Evolutionary conservation across 2,329 filamentous ascomycete genomes (phyloP), one percentile per base, ranked within the genome.

Genomic region (Gaeumannomyces sp.): DNA sequence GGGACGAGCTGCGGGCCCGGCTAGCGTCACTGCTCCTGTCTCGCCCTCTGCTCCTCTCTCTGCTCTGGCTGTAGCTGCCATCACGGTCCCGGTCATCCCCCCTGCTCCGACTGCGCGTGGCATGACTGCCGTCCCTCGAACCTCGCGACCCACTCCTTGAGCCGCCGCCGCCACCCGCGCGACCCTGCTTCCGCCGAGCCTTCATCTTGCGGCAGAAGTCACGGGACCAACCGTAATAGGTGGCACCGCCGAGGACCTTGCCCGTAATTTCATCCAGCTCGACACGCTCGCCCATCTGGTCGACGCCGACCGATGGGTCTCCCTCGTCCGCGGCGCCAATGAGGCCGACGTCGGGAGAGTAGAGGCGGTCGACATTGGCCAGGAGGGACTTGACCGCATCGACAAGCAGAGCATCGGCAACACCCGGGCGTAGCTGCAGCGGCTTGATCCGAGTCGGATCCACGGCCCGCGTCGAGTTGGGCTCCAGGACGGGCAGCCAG

Each of bases 151-250:
- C 10, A 29, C 63, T 61, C 31, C 59, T 64, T n/a, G 63, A 60
- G 35, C 38, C 45, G 28, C 38, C 27, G 11, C 60, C n/a, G 5
- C 35, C 19, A 19, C 28, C 22, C 10, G 33, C 50, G 35, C 60
- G 13, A n/a, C 60, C 25, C 57, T 59, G 33, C 38, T 76, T 79
- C 59, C 73, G 76, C 53, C 83, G 80, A 62, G 80, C 77, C 76
- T 89, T 92, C 89, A 95, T 95, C 72, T 89, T 90, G 69, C 91
- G 82, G 73, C 91, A 96, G 70, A 96, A 95, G 1, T 80, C 80
- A 56, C 85, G 83, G 6, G 92, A 94, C 93, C 93, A 96, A 67
- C 92, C 93, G 73, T 96, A 96, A 74, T 96, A 96, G 0, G 90
- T 91, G 68, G 91, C 88, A 1, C 88, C 88, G 8, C 82, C 81